Conservation (phyloP, 345 rosid species). For the Lenwebbia sp. region DNA sequence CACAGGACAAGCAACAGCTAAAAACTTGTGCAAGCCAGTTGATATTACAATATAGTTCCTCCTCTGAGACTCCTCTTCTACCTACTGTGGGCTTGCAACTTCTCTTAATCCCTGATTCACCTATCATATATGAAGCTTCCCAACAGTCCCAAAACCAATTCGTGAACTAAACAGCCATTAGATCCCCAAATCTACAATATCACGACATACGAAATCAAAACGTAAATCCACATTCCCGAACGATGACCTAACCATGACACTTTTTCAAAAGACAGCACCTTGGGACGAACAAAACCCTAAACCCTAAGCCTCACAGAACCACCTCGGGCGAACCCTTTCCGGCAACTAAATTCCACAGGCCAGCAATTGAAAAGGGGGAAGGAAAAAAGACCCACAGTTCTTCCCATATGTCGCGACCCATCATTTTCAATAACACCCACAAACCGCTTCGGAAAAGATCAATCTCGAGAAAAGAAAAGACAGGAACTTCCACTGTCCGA, state of each 20-base stretch:
- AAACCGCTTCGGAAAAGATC: background rate
- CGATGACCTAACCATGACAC: background rate
- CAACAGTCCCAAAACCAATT: background rate
- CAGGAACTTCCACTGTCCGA: background rate
- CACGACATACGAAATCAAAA: background rate
- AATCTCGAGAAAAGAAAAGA: background rate
- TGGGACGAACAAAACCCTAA: conserved; percentile 8
- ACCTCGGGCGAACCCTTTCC: background rate
- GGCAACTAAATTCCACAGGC: background rate
- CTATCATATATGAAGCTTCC: background rate
- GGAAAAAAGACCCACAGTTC: background rate
- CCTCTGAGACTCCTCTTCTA: background rate
- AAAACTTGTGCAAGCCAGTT: background rate
- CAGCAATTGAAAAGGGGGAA: background rate
- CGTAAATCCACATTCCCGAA: background rate
- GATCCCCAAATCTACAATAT: background rate
- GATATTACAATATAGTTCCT: background rate
- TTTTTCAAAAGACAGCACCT: background rate
- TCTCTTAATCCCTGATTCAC: background rate
- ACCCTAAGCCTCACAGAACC: conserved; percentile 2
- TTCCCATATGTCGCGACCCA: background rate
- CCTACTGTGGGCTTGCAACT: background rate
- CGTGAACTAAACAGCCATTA: background rate
- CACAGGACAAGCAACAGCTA: background rate
- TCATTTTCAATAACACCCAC: background rate